A percentile compares a stretch with the other conserved stretches of the same genome.
Evolutionary conservation across 2,329 filamentous ascomycete genomes (phyloP).

Genomic region (Beauveria caledonica): DNA sequence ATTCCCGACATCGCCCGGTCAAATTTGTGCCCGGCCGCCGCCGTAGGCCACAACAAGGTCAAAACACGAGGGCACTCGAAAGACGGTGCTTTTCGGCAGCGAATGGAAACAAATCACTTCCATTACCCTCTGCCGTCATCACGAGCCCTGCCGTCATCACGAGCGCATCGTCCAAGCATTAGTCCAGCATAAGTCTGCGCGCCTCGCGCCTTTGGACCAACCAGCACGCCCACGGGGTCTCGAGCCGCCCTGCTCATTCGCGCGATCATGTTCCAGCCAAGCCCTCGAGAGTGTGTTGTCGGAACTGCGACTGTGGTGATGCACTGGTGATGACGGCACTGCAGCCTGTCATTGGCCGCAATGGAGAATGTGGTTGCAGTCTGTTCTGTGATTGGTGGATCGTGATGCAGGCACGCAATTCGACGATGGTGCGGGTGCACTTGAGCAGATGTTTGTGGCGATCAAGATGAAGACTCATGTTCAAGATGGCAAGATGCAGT

Average conservation of each 20-base stretch:
- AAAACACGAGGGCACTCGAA: background rate
- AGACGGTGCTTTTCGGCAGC: background rate
- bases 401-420: constrained; percentile 5
- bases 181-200: background rate
- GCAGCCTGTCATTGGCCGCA: constrained; percentile 12
- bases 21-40: background rate
- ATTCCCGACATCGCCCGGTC: background rate
- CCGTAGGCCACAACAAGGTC: background rate
- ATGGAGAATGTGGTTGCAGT: constrained; percentile 16
- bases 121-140: no score
- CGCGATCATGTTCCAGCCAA: background rate
- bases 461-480: no score
- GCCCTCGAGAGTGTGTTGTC: background rate
- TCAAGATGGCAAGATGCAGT: no score
- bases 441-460: no score
- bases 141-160: no score
- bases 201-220: background rate
- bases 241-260: background rate
- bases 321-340: background rate
- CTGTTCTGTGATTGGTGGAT: constrained; percentile 15
- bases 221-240: constrained; percentile 1
- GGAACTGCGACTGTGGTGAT: background rate
- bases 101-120: no score
- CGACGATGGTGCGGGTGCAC: background rate
- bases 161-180: background rate